Evolutionary conservation across 768 basidiomycete genomes (phyloP).

Genomic region (Rhodocollybia butyracea): DNA sequence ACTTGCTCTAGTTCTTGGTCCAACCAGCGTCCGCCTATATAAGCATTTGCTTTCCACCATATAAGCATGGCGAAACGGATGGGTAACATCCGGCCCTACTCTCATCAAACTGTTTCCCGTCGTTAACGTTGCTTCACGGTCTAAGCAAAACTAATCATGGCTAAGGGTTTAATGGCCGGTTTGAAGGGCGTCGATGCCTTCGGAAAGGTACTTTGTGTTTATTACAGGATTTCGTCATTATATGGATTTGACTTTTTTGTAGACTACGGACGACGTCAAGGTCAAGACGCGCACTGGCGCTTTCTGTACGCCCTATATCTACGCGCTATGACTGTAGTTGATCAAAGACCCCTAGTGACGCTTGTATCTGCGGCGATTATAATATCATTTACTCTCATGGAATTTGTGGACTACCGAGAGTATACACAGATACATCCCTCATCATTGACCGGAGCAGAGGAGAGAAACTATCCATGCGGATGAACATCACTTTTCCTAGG

Average conservation of each 20-base stretch:
- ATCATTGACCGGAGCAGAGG: conserved; percentile 94
- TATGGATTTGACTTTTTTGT: background rate
- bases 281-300: conserved; percentile 96
- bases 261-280: conserved; percentile 99
- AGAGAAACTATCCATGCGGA: conserved; percentile 85
- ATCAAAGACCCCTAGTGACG: no score
- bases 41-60: no score
- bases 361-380: conserved; percentile 95
- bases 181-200: conserved; percentile 97
- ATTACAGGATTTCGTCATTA: background rate
- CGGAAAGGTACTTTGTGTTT: conserved; percentile 90
- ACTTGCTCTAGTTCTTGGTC: no score
- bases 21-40: no score
- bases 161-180: conserved; percentile 70
- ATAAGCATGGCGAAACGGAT: no score
- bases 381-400: conserved; percentile 84
- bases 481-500: conserved; percentile 94
- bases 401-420: conserved; percentile 94
- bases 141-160: conserved; percentile 45
- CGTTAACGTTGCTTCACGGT: background rate
- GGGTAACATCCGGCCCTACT: background rate
- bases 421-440: conserved; percentile 87
- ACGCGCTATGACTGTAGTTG: no score
- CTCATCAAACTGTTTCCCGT: background rate
- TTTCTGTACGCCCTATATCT: conserved; percentile 80